Evolutionary conservation across 768 basidiomycete species (phyloP).

Genomic region (Trametes elegans): DNA sequence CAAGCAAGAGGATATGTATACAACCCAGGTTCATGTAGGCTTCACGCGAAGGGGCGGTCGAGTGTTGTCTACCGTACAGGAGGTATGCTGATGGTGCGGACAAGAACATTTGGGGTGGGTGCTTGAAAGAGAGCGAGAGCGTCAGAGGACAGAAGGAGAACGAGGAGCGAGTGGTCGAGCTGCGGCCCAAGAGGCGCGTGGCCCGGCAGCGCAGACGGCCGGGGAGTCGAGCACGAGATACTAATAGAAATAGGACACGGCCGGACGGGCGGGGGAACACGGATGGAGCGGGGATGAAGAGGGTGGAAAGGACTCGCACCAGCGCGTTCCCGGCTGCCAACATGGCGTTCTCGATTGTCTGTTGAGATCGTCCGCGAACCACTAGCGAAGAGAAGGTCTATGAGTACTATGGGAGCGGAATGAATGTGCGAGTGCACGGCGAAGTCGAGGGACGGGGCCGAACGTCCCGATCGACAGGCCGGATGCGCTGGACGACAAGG

Average conservation of each 20-base stretch:
- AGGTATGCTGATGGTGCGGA: too few relatives aligned
- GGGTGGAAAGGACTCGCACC: background rate
- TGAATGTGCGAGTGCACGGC: constrained; percentile 8
- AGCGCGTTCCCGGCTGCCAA: background rate
- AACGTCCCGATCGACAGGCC: background rate
- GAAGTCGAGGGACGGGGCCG: constrained; percentile 4
- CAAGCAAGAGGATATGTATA: too few relatives aligned
- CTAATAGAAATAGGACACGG: background rate
- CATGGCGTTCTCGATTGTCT: background rate
- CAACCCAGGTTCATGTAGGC: too few relatives aligned
- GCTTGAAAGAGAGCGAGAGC: too few relatives aligned
- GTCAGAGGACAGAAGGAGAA: too few relatives aligned
- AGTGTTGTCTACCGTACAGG: too few relatives aligned
- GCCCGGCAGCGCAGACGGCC: too few relatives aligned
- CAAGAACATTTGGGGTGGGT: too few relatives aligned
- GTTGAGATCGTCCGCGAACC: background rate
- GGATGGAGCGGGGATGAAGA: constrained; percentile 13
- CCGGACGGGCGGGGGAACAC: background rate
- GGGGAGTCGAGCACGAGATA: too few relatives aligned
- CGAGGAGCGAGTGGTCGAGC: too few relatives aligned
- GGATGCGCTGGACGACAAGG: background rate
- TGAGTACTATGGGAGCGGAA: background rate
- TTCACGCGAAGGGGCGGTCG: too few relatives aligned
- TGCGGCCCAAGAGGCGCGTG: too few relatives aligned
- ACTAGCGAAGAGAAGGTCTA: background rate